A percentile compares a stretch with the other conserved stretches of the same genome.
Conservation (phyloP, 768 basidiomycete genomes). For the Lactifluus piperatus region DNA sequence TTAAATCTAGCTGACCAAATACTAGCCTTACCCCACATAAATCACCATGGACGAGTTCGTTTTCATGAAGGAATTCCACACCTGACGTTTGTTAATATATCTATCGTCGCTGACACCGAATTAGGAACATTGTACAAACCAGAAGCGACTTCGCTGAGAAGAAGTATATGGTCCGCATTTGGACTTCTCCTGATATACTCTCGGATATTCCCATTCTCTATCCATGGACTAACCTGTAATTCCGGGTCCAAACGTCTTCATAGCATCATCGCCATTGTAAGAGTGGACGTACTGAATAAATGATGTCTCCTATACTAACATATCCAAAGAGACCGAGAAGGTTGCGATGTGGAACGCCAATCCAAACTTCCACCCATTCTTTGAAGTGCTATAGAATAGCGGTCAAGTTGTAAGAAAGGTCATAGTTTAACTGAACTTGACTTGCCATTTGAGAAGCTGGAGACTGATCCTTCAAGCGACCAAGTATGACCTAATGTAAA, state of each 20-base stretch:
- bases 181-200: constrained; percentile 29
- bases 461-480: constrained; percentile 4
- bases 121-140: constrained; percentile 23
- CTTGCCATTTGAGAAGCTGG: constrained; percentile 6
- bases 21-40: constrained; percentile 20
- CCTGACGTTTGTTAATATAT: constrained; percentile 7
- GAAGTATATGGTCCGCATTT: constrained; percentile 29
- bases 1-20: not conserved
- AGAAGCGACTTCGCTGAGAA: constrained; percentile 33
- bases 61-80: constrained; percentile 16
- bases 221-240: constrained; percentile 38
- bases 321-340: constrained; percentile 33
- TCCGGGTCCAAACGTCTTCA: not conserved
- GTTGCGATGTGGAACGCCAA: constrained; percentile 34
- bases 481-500: constrained; percentile 2
- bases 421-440: not conserved
- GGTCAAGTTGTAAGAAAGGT: not conserved
- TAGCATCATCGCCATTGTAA: not conserved
- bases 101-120: not conserved
- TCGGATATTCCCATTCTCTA: constrained; percentile 35
- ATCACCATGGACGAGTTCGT: constrained; percentile 19
- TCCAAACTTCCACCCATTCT: constrained; percentile 36
- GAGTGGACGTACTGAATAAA: constrained; percentile 12
- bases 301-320: constrained; percentile 25
- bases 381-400: constrained; percentile 31